Evolutionary conservation across 441 rosid genomes (phyloP), one percentile per base, ranked within the genome.

Genomic region (Populus hybrid): DNA sequence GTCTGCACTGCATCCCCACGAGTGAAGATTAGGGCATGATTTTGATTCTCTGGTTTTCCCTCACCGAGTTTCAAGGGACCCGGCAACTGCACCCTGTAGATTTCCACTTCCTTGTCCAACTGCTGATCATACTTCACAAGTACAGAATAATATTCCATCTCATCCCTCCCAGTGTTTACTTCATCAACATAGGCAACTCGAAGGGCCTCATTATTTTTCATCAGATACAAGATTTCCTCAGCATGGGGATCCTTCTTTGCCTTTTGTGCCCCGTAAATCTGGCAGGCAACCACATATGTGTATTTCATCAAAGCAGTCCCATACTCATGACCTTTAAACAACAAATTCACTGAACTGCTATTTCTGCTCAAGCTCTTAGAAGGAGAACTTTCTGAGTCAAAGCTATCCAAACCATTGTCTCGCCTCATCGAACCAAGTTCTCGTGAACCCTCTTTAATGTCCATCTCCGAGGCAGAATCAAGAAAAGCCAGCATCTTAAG

Each of bases 131-230:
- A 94, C 82, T 92, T 94, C 72, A 92, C 96, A 77, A 94, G 92
- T 74, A 94, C 98, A 71, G 98, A 94, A 82, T 86, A 89, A 85
- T 83, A 91, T 70, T 85, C 93, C 18, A 81, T 82, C 79, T 80
- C 88, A 72, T 81, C 88, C 78, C 87, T 85, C 74, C 90, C 91
- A 11, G 80, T 67, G 71, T 76, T 50, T 75, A 91, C 93, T 86
- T 93, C 97, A 71, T 94, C 98, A 35, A 94, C 95, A 79, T 89
- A 94, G n/a, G 98, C 98, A 64, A 94, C 91, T 53, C 97, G 93
- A 75, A 94, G 95, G 30, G 97, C 97, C 83, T 93, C 93, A 40
- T 94, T 92, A 42, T 35, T 83, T 84, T 91, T 85, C 94, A 94
- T 89, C 84, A 94, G 82, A 77, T 82, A 82, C 30, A 86, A 76